These are phyloP conservation scores for Phyllostachys edulis DNA, from an alignment of 176 grass and related monocot species.

Conservation along the genomic window DNA sequence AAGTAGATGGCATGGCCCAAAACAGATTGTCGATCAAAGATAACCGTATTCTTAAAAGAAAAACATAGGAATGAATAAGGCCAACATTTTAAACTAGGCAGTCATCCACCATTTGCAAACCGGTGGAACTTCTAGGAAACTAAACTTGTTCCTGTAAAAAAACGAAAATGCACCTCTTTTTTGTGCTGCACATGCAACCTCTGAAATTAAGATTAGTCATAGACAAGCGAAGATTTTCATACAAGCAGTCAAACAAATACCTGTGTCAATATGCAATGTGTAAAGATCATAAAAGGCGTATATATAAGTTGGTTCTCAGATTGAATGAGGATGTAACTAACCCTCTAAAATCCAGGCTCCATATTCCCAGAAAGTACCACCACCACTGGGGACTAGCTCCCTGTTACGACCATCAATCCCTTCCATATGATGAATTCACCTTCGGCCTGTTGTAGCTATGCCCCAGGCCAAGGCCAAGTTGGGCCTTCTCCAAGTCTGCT, in stretches of 20 bases:
- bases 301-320: neutral
- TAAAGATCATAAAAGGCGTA: neutral
- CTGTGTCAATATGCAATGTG: neutral
- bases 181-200: neutral
- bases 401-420: conserved; percentile 49
- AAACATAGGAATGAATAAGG: no score
- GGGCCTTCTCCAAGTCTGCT: no score
- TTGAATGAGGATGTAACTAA: neutral
- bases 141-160: neutral
- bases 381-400: conserved; percentile 51
- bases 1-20: neutral
- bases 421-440: conserved; percentile 51
- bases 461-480: no score
- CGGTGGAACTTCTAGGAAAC: neutral
- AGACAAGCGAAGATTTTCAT: neutral
- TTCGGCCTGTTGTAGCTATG: no score
- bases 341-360: conserved; percentile 67
- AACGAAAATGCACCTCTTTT: no score
- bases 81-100: neutral
- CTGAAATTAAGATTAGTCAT: neutral
- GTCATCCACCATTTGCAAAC: neutral
- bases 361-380: conserved; percentile 66
- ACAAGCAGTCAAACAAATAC: no score
- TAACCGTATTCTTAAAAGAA: neutral
- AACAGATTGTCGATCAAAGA: neutral